Base-by-base conservation (phyloP, 129 eudicot genomes). In the Flaveria ramosissima region DNA sequence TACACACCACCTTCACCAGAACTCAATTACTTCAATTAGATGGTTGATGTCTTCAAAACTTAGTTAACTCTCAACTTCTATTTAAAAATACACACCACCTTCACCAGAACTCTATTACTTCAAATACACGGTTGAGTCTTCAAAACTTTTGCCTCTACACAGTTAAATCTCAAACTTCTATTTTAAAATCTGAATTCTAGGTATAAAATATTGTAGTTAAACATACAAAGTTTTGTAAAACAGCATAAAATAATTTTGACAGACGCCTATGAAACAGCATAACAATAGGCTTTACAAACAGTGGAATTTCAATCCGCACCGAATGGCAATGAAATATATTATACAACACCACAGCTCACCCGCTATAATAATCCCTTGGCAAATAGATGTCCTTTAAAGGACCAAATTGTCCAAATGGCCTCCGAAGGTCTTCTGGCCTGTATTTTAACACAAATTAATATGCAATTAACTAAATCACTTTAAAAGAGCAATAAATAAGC, bases 351-450 rank as follows among this genome's bases (percentile, higher is more conserved):
- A 52, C 4, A 56, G 79, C 97, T 89, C 90, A 92, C 97, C 92
- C 90, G 70, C 92, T 89, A 72, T 89, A 87, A 75, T 92, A 92
- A 84, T 92, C 97, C 84, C 95, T 83, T 11, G 97, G 97, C 84
- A 92, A 56, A 73, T 92, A 92, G 47, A 92, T 68, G 48, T 92
- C 97, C 84, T 92, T 92, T 5, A 92, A 62, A 9, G 84, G 87
- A 61, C 97, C 97, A 85, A 89, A 89, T 70, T 89, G 92, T 57
- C 89, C 90, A 73, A 92, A 92, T 39, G 90, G 96, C 85, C 90
- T 89, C 52, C 89, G 82, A 53, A 92, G 91, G 75, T 89, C 96
- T 61, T 92, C 97, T 27, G 97, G 90, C 88, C 97, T 92, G 88
- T 50, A 65, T 55, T 42, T 12, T 17, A 56, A 3, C n/a, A 2